Base-by-base conservation (phyloP, 192 early-diverging fungal genomes). In the Coemansia sp. region DNA sequence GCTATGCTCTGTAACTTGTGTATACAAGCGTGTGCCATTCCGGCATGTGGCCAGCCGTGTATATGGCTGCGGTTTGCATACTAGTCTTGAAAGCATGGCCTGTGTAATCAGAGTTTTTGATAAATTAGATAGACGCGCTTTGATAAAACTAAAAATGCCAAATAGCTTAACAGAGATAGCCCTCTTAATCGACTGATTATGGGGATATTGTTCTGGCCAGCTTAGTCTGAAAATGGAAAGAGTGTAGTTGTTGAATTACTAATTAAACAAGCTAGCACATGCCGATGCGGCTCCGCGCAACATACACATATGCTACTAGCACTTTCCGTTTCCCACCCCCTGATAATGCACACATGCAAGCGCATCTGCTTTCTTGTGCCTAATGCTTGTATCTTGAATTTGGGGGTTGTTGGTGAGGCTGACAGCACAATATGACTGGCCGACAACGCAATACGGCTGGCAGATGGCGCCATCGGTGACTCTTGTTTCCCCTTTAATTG, bases 381-480 rank as follows among this genome's bases (percentile, higher is more conserved):
- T 0, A 17, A 3, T 45, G 43, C 4, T 12, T 9, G 9, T 12
- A 45, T 17, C 43, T 17, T 17, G n/a, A 17, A 43, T 43, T 43
- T n/a, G 6, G 17, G 47, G n/a, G 6, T 32, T 0, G 32, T 32
- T 32, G 32, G 6, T 19, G 47, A 3, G 17, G 14, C 47, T 21
- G 14, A 15, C 15, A 8, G 43, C 10, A 11, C 43, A 8, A 45
- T 8, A 45, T 45, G 43, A 21, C 19, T 21, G 14, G 7, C 43
- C 15, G 7, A 45, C 17, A n/a, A 17, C n/a, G 17, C 47, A n/a
- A 49, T n/a, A 49, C 7, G 19, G 47, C 14, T 19, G 14, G 47
- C 47, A n/a, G 19, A 49, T 49, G 47, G 47, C 47, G 47, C 47
- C 15, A 49, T 49, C 47, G n/a, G 47, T 5, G n/a, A 49, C 47